phyloP scores from a whole-genome alignment of 139 green algal genomes.

The Chlorella sp. region DNA sequence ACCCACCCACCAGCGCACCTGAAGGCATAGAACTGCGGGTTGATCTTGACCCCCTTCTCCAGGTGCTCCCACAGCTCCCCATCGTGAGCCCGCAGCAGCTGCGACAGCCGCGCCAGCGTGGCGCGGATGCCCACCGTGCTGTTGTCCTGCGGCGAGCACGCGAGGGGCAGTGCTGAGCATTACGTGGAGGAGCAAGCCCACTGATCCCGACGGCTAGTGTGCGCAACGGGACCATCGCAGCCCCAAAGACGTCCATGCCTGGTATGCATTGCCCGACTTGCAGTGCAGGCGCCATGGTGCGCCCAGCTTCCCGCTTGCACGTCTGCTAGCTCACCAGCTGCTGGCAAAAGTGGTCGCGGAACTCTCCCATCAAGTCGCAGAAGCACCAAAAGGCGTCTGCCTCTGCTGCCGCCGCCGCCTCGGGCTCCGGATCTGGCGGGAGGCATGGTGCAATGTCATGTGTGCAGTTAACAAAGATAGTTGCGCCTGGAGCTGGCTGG shows the following conservation, averaged over 20 bases:
- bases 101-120: slow-evolving; percentile 78
- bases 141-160: slow-evolving; percentile 88
- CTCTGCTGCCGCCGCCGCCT: slow-evolving; percentile 71
- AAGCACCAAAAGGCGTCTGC: slow-evolving; percentile 97
- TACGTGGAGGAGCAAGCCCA: too few species aligned
- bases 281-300: too few species aligned
- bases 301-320: too few species aligned
- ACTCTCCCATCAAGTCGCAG: slow-evolving; percentile 85
- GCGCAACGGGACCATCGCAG: too few species aligned
- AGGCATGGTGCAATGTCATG: too few species aligned
- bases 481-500: too few species aligned
- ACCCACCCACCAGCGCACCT: slow-evolving; percentile 66
- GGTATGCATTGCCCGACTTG: too few species aligned
- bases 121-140: slow-evolving; percentile 85
- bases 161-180: too few species aligned
- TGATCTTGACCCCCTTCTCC: slow-evolving; percentile 18
- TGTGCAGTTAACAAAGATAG: too few species aligned
- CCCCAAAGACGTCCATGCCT: too few species aligned
- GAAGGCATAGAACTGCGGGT: slow-evolving; percentile 95
- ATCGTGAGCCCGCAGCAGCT: slow-evolving; percentile 67
- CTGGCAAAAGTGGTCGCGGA: slow-evolving; percentile 94
- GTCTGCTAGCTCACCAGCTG: slow-evolving; percentile 72
- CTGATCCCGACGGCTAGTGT: too few species aligned
- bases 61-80: slow-evolving; percentile 72
- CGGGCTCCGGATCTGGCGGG: slow-evolving; percentile 50